Conservation (phyloP, 305 asterid genomes). For the Fraxinus angustifolia region DNA sequence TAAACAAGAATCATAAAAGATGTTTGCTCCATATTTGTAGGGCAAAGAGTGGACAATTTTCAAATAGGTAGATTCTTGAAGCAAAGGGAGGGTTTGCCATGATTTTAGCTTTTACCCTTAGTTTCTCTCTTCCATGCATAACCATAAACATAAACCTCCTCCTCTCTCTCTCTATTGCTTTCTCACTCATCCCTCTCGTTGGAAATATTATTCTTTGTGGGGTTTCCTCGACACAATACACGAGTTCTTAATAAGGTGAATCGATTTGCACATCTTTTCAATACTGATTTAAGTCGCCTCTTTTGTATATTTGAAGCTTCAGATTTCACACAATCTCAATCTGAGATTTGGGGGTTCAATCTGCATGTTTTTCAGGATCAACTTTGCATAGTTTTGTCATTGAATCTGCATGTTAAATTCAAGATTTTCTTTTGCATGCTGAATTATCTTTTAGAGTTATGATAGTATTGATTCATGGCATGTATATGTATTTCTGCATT, state of each 20-base stretch:
- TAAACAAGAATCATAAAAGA: not conserved
- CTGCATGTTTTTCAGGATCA: not conserved
- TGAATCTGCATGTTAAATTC: not conserved
- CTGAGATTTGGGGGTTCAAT: not conserved
- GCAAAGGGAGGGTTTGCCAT: not conserved
- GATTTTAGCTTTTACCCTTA: not conserved
- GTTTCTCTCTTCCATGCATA: not conserved
- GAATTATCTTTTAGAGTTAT: not conserved
- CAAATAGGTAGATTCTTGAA: not conserved
- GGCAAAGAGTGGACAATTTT: not conserved
- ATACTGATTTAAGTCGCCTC: not conserved
- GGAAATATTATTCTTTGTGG: not conserved
- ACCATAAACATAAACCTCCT: not conserved
- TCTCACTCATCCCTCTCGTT: constrained; percentile 18
- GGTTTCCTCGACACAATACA: not conserved
- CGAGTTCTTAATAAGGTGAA: not conserved
- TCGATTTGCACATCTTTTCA: not conserved
- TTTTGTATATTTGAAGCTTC: not conserved
- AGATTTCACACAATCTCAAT: not conserved
- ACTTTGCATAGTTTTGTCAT: not conserved
- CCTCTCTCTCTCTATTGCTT: constrained; percentile 6
- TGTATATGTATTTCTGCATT: not conserved
- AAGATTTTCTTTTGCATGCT: not conserved
- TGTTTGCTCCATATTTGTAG: not conserved
- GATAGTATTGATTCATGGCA: not conserved